Percentiles rank a stretch among this genome's conserved stretches.
phyloP scores from a whole-genome alignment of 139 green algal species.

The Yamagishiella unicocca region DNA sequence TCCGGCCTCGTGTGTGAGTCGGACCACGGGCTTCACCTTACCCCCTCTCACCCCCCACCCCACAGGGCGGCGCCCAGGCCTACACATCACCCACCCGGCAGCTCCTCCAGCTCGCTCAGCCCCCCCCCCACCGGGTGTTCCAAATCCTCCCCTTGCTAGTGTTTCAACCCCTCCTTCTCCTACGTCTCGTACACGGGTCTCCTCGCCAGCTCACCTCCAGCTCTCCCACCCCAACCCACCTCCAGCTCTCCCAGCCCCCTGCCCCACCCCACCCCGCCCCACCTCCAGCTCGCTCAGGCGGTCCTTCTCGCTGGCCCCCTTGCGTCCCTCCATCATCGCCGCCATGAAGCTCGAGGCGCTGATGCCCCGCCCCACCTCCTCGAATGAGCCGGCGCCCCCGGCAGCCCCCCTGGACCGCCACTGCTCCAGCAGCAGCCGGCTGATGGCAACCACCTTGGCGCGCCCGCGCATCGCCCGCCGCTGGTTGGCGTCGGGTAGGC shows the following conservation, averaged over 20 bases:
- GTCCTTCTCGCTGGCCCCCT: too few species aligned
- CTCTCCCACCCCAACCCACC: neutral
- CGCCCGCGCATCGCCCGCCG: neutral
- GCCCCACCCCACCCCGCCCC: neutral
- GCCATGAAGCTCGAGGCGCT: neutral
- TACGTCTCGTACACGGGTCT: neutral
- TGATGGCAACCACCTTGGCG: neutral
- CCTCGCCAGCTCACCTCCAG: neutral
- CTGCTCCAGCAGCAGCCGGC: neutral
- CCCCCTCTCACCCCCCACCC: too few species aligned
- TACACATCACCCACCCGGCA: too few species aligned
- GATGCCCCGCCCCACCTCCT: slow-evolving; percentile 2
- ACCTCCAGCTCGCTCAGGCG: slow-evolving; percentile 1
- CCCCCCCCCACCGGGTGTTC: neutral
- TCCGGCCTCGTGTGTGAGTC: too few species aligned
- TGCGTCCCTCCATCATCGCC: neutral
- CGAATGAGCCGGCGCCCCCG: neutral
- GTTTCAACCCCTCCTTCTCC: neutral
- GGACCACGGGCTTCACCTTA: too few species aligned
- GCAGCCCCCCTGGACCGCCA: neutral
- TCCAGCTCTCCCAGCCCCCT: neutral
- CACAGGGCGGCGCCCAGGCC: too few species aligned
- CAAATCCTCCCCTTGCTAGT: neutral
- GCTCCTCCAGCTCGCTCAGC: too few species aligned
- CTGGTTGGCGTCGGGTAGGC: slow-evolving; percentile 3